Base-by-base conservation (phyloP, 2,329 filamentous ascomycete genomes). In the Penicillium sp. region DNA sequence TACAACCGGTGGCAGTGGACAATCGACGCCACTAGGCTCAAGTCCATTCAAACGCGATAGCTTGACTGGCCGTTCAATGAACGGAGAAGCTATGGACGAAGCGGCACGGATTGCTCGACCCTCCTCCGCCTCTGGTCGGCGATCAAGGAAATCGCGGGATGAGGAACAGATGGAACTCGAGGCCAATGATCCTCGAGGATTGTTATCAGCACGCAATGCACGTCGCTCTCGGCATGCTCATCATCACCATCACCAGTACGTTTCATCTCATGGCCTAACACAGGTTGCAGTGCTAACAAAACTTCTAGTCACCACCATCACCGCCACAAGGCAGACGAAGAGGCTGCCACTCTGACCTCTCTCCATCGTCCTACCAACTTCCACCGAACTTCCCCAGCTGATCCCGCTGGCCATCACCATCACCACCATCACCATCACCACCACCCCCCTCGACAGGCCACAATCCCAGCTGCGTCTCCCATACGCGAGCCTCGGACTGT, bases 101-200 rank as follows among this genome's bases (percentile, higher is more conserved):
- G 70, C 69, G 14, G 43, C 43, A 27, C 78, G 71, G 59, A 71
- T 71, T 47, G 63, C 70, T 52, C 76, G 80, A 34, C 74, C 74
- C 36, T 65, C 67, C 11, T 78, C 78, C 4, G 76, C 77, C 9
- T 79, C 83, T 43, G 81, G 80, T 40, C 86, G 86, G 67, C 82
- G 87, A 54, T 81, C 72, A 21, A 70, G 90, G 57, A 90, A 91
- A 71, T 77, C 87, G 2, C 91, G 91, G 67, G 90, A 96, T 49
- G 91, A 94, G 43, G 88, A 91, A 29, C 83, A 82, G 58, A 79
- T 80, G 31, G 91, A 85, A 42, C 71, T 86, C 57, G 90, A 94
- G 54, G 85, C 85, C 54, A 83, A 79, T 54, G 83, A 82, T 32
- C 87, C 86, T 24, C 79, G 85, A 62, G 78, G 78, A 11, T 87